These are phyloP conservation scores for Symbiodinium pilosum DNA, from an alignment of 73 alveolate genomes.

Conservation along the genomic window DNA sequence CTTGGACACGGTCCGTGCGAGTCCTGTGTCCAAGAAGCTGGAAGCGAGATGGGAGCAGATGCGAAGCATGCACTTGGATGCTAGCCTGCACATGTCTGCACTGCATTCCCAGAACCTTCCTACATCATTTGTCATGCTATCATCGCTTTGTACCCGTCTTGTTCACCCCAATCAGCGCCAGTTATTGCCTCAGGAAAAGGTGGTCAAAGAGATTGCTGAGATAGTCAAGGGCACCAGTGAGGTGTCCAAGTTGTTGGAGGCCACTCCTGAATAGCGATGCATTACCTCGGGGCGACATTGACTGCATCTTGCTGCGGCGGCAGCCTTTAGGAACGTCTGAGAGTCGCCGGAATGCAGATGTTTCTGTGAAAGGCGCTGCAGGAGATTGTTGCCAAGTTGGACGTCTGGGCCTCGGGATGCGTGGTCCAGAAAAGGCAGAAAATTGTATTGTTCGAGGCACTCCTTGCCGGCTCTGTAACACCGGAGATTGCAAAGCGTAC, in stretches of 20 bases:
- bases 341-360: neutral
- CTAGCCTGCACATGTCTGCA: neutral
- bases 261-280: neutral
- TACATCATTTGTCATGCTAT: no score
- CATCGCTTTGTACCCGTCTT: no score
- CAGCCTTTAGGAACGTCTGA: no score
- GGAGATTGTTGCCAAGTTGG: neutral
- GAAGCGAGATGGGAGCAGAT: conserved; percentile 23
- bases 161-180: no score
- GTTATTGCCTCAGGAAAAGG: conserved; percentile 22
- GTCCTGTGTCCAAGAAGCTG: conserved; percentile 6
- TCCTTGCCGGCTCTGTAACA: neutral
- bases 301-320: no score
- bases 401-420: neutral
- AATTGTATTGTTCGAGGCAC: neutral
- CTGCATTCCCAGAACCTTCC: no score
- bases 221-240: conserved; percentile 11
- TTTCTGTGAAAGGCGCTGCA: neutral
- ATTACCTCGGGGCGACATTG: no score
- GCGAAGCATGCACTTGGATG: neutral
- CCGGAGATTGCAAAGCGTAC: neutral
- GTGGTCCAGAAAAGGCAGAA: no score
- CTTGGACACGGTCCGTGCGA: conserved; percentile 51
- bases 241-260: conserved; percentile 61
- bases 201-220: conserved; percentile 21